phyloP scores from a whole-genome alignment of 768 basidiomycete species.

The Mycena leptocephala region DNA sequence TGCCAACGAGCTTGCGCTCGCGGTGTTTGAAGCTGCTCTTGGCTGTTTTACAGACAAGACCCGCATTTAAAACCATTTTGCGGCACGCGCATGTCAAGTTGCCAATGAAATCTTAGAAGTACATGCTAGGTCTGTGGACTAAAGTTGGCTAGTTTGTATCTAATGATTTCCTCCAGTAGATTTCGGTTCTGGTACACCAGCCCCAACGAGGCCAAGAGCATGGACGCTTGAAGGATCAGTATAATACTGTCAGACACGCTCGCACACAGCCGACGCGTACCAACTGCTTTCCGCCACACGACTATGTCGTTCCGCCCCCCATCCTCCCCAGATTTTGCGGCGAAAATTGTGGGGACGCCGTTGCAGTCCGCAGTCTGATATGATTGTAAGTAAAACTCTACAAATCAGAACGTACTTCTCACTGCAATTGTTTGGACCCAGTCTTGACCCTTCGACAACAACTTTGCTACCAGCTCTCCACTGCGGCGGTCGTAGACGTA shows the following conservation, averaged over 20 bases:
- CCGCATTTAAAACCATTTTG: no score
- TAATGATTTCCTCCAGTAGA: background rate
- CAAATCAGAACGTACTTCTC: background rate
- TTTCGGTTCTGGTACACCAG: slow-evolving; percentile 5
- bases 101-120: no score
- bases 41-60: no score
- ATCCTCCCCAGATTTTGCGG: background rate
- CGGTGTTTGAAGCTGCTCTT: no score
- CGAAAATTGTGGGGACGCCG: background rate
- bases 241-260: background rate
- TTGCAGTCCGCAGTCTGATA: background rate
- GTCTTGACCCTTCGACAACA: background rate
- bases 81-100: no score
- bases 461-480: background rate
- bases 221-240: background rate
- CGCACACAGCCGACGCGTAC: background rate
- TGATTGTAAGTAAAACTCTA: background rate
- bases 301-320: background rate
- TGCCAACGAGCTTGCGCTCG: no score
- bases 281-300: background rate
- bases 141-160: background rate
- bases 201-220: background rate
- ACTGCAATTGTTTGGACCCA: slow-evolving; percentile 11
- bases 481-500: slow-evolving; percentile 29
- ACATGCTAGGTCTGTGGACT: no score